Evolutionary conservation across 1,284 basidiomycete genomes (phyloP).

Genomic region (Apiotrichum domesticum): DNA sequence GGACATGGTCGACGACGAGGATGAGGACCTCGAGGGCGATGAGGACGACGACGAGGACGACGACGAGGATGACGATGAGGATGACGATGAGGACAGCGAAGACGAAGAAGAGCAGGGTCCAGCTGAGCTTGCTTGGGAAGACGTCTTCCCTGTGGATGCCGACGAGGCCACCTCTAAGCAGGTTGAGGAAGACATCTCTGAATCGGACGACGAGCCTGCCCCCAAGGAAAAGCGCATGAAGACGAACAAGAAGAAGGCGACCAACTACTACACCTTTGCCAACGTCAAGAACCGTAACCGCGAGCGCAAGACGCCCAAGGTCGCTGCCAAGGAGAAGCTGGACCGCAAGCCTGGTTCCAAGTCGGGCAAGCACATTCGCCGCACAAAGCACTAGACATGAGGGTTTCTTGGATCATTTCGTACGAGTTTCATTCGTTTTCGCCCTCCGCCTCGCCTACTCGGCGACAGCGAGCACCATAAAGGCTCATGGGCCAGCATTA

Average conservation of each 20-base stretch:
- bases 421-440: neutral
- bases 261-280: conserved; percentile 80
- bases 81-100: conserved; percentile 25
- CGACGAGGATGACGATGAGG: conserved; percentile 28
- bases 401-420: neutral
- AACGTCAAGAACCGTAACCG: conserved; percentile 83
- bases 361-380: conserved; percentile 1
- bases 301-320: conserved; percentile 42
- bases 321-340: neutral
- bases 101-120: conserved; percentile 29
- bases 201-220: conserved; percentile 24
- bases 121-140: conserved; percentile 77
- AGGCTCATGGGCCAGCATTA: conserved; percentile 6
- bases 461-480: neutral
- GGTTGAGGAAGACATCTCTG: conserved; percentile 24
- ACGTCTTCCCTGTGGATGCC: conserved; percentile 55
- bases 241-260: conserved; percentile 86
- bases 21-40: conserved; percentile 28
- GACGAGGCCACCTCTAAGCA: conserved; percentile 33
- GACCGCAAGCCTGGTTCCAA: conserved; percentile 5
- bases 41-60: conserved; percentile 54
- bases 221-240: conserved; percentile 73
- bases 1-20: conserved; percentile 54
- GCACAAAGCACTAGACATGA: conserved; percentile 7
- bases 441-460: neutral